A percentile compares a stretch with the other conserved stretches of the same genome.
phyloP scores from a whole-genome alignment of 345 rosid species.

The Corchorus olitorius region DNA sequence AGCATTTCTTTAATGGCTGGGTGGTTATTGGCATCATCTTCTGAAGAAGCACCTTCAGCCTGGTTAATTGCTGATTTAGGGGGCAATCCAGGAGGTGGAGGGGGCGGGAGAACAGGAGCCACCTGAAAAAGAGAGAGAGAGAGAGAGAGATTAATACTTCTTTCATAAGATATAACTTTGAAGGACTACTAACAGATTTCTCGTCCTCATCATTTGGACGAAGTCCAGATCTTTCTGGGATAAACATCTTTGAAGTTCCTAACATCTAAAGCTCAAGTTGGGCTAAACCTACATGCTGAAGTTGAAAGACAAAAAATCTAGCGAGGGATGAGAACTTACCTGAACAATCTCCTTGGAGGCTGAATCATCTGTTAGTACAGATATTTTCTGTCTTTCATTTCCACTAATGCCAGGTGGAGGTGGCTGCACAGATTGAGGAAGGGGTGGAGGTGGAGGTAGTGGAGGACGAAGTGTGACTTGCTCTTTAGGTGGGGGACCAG shows the following conservation, averaged over 20 bases:
- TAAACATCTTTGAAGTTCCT: not conserved
- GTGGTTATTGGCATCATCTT: conserved; percentile 46
- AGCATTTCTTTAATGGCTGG: conserved; percentile 54
- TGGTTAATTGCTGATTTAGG: conserved; percentile 46
- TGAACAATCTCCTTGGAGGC: conserved; percentile 47
- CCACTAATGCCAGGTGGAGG: conserved; percentile 59
- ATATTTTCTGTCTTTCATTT: conserved; percentile 44
- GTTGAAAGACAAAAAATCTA: not conserved
- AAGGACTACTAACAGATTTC: not conserved
- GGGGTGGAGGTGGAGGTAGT: conserved; percentile 75
- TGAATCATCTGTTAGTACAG: conserved; percentile 43
- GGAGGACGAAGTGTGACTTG: conserved; percentile 47
- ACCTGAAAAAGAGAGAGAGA: conserved; percentile 40
- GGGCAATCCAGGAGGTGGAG: conserved; percentile 66
- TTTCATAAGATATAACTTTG: not conserved
- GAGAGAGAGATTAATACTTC: conserved; percentile 7
- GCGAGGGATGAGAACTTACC: conserved; percentile 38
- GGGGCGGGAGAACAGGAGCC: conserved; percentile 51
- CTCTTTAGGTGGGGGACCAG: conserved; percentile 85
- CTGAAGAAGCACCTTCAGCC: conserved; percentile 47
- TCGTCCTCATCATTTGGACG: not conserved
- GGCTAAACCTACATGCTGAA: not conserved
- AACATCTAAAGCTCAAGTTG: not conserved
- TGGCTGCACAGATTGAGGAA: conserved; percentile 57
- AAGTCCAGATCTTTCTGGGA: not conserved